These are phyloP conservation scores for Paxillus involutus DNA, from an alignment of 768 basidiomycete species.

Conservation along the genomic window DNA sequence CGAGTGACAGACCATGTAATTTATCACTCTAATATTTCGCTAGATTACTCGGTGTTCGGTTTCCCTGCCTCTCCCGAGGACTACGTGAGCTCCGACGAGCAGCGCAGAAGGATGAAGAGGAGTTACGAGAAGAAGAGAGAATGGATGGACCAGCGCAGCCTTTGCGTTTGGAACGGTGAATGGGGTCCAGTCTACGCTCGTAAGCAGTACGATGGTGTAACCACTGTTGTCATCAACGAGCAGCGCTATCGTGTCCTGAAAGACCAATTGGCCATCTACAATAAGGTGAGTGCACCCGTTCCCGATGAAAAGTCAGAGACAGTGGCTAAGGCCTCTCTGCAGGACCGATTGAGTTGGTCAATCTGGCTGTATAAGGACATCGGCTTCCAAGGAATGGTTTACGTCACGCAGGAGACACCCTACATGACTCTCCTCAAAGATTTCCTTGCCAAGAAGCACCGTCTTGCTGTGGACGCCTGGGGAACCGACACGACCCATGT, in stretches of 20 bases:
- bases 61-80: slow-evolving; percentile 60
- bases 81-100: slow-evolving; percentile 54
- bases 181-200: slow-evolving; percentile 83
- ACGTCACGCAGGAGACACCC: slow-evolving; percentile 63
- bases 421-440: slow-evolving; percentile 69
- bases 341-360: slow-evolving; percentile 73
- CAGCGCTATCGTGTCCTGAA: slow-evolving; percentile 62
- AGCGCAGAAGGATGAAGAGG: slow-evolving; percentile 48
- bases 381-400: slow-evolving; percentile 86
- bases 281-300: slow-evolving; percentile 38
- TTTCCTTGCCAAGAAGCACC: slow-evolving; percentile 78
- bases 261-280: slow-evolving; percentile 75
- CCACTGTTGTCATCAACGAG: slow-evolving; percentile 67
- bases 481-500: slow-evolving; percentile 65
- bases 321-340: background rate
- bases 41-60: slow-evolving; percentile 49
- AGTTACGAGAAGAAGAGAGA: slow-evolving; percentile 74
- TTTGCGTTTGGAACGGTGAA: slow-evolving; percentile 80
- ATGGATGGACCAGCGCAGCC: slow-evolving; percentile 68
- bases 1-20: background rate
- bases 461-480: slow-evolving; percentile 77
- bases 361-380: slow-evolving; percentile 91
- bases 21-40: background rate
- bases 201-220: slow-evolving; percentile 53
- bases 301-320: background rate